These are phyloP conservation scores for Erodium maritimum DNA, from an alignment of 345 rosid genomes.

Conservation along the genomic window DNA sequence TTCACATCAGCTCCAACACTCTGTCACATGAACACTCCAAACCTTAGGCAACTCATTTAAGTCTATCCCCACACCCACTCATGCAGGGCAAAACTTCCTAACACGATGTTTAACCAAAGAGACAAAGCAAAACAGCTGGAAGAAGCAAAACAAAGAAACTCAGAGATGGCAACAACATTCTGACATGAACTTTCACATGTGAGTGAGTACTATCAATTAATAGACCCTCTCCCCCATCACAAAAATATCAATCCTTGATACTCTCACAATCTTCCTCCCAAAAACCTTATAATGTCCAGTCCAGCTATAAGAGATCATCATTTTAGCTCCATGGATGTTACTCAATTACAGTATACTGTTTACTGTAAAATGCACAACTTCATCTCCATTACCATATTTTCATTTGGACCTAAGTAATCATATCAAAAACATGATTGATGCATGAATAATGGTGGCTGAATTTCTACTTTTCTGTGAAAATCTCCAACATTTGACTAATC, in stretches of 20 bases:
- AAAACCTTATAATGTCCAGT: background rate
- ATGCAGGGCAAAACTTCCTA: too few relatives aligned
- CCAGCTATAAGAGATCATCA: background rate
- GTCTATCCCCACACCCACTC: too few relatives aligned
- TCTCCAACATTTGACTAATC: background rate
- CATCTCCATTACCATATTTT: background rate
- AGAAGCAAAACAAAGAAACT: background rate
- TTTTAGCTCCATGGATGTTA: background rate
- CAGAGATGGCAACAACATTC: background rate
- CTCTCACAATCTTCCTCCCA: background rate
- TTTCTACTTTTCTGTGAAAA: background rate
- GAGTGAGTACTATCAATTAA: background rate
- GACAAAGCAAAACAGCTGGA: too few relatives aligned
- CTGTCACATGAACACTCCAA: slow-evolving; percentile 18
- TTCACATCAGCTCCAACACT: slow-evolving; percentile 45
- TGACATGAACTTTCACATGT: background rate
- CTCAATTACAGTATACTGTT: background rate
- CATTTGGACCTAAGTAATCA: background rate
- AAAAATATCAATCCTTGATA: background rate
- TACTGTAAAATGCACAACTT: background rate
- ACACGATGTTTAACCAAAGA: too few relatives aligned
- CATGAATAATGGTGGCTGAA: too few relatives aligned
- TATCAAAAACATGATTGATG: background rate
- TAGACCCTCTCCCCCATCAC: background rate
- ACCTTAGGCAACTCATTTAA: background rate